These are phyloP conservation scores for Aegle marmelos DNA, from an alignment of 345 rosid species.

Conservation along the genomic window DNA sequence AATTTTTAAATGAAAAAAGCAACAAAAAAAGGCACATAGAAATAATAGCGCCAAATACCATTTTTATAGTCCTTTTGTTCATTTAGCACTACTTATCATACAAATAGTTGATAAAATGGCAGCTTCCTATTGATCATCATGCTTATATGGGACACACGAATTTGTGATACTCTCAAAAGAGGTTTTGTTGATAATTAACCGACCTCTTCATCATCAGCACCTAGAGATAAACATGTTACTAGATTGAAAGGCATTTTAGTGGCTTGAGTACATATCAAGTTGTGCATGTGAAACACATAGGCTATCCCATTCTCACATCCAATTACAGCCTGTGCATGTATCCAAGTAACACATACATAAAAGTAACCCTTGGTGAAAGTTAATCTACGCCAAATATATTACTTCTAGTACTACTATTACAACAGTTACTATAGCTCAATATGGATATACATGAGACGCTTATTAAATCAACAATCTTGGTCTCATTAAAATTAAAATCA, in stretches of 20 bases:
- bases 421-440: slow-evolving; percentile 59
- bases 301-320: slow-evolving; percentile 87
- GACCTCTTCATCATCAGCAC: slow-evolving; percentile 33
- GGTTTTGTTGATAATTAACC: slow-evolving; percentile 57
- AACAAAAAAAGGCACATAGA: too few relatives aligned
- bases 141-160: slow-evolving; percentile 41
- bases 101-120: slow-evolving; percentile 53
- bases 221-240: slow-evolving; percentile 64
- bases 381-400: slow-evolving; percentile 35
- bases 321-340: slow-evolving; percentile 82
- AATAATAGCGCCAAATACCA: too few relatives aligned
- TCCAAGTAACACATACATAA: slow-evolving; percentile 83
- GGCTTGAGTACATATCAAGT: slow-evolving; percentile 70
- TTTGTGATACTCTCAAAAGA: slow-evolving; percentile 63
- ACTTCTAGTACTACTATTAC: slow-evolving; percentile 10
- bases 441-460: slow-evolving; percentile 56
- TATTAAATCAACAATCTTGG: slow-evolving; percentile 86
- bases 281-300: slow-evolving; percentile 87
- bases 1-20: too few relatives aligned
- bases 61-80: too few relatives aligned
- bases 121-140: slow-evolving; percentile 47
- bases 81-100: too few relatives aligned
- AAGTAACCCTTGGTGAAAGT: slow-evolving; percentile 38
- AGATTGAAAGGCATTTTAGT: slow-evolving; percentile 66
- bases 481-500: slow-evolving; percentile 92